Percentiles rank a stretch among this genome's conserved stretches.
These are phyloP conservation scores for Aspergillus luchuensis DNA, from an alignment of 2,329 filamentous ascomycete genomes.

Conservation along the genomic window DNA sequence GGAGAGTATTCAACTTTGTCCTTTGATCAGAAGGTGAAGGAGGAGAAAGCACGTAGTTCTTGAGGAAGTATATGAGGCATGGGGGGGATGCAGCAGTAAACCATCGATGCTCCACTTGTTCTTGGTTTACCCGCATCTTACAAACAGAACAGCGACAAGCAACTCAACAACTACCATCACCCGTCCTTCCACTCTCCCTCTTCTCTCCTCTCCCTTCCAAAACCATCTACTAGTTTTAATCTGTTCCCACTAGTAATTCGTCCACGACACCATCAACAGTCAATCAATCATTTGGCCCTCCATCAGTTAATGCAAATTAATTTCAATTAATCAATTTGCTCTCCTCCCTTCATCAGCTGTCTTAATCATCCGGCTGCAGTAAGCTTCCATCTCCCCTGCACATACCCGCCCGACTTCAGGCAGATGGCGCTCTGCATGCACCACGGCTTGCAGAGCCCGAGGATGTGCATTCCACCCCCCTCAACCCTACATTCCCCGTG, in stretches of 20 bases:
- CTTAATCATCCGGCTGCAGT: slow-evolving; percentile 3
- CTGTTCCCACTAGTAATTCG: too few species aligned
- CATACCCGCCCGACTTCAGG: slow-evolving; percentile 8
- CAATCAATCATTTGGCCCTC: not conserved
- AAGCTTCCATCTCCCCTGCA: not conserved
- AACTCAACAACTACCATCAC: not conserved
- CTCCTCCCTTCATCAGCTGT: not conserved
- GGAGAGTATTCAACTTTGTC: not conserved
- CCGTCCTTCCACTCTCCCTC: not conserved
- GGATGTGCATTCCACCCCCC: slow-evolving; percentile 22
- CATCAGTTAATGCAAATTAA: not conserved
- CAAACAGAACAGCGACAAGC: not conserved
- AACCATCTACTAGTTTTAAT: not conserved
- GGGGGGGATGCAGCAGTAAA: not conserved
- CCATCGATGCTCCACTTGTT: slow-evolving; percentile 5
- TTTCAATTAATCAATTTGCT: not conserved
- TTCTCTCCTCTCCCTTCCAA: not conserved
- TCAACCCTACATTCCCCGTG: slow-evolving; percentile 23
- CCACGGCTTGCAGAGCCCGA: slow-evolving; percentile 2
- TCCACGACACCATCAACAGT: not conserved
- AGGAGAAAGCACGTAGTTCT: not conserved
- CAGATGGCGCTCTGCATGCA: not conserved
- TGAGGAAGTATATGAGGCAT: not conserved
- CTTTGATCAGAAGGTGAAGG: not conserved
- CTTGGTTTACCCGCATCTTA: not conserved